Conservation (phyloP, 2,329 filamentous ascomycete genomes). For the Talaromyces sp. region DNA sequence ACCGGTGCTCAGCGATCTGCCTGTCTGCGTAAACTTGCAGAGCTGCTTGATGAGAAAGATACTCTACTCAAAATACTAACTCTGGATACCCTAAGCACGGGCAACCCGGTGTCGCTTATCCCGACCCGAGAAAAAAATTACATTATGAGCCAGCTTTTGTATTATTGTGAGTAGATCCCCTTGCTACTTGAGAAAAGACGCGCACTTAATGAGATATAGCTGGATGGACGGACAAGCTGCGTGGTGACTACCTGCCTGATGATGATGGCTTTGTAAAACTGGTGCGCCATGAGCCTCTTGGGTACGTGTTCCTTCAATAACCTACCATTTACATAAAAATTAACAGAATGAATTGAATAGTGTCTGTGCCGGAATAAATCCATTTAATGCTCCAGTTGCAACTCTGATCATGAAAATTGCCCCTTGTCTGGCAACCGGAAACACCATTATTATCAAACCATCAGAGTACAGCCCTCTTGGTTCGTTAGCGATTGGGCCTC, state of each 20-base stretch:
- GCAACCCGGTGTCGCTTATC: slow-evolving; percentile 12
- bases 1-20: slow-evolving; percentile 8
- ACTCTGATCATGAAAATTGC: slow-evolving; percentile 48
- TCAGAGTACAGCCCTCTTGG: slow-evolving; percentile 52
- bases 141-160: neutral
- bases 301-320: slow-evolving; percentile 15
- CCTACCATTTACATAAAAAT: slow-evolving; percentile 10
- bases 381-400: slow-evolving; percentile 18
- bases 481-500: slow-evolving; percentile 3
- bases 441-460: slow-evolving; percentile 63
- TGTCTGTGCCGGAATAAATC: slow-evolving; percentile 14
- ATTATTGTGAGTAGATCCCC: neutral
- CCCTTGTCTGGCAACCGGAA: slow-evolving; percentile 60
- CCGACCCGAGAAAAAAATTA: neutral
- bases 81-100: slow-evolving; percentile 14
- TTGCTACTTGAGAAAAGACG: neutral
- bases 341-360: neutral
- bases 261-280: slow-evolving; percentile 12
- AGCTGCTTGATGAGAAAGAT: slow-evolving; percentile 10
- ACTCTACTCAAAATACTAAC: slow-evolving; percentile 6
- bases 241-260: slow-evolving; percentile 11
- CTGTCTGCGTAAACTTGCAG: slow-evolving; percentile 11
- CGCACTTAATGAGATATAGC: slow-evolving; percentile 1
- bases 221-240: slow-evolving; percentile 11
- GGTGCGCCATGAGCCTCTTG: slow-evolving; percentile 13